These are phyloP conservation scores for Trametes sanguinea DNA, from an alignment of 768 basidiomycete genomes.

Conservation along the genomic window DNA sequence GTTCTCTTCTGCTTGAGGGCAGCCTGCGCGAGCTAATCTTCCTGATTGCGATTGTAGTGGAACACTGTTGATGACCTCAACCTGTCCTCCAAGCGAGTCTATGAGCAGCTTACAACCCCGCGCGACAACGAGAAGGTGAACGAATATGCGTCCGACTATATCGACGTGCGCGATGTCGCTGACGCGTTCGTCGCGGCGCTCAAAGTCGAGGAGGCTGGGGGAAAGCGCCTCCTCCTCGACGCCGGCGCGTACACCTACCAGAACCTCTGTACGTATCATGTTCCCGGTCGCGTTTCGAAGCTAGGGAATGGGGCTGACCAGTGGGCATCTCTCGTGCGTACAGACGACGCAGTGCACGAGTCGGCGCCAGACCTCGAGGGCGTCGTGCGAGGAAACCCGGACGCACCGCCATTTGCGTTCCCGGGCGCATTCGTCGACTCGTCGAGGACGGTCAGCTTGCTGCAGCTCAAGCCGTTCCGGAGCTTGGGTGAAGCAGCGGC, in stretches of 20 bases:
- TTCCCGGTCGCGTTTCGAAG: no score
- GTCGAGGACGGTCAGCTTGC: conserved; percentile 16
- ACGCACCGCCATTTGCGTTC: conserved; percentile 25
- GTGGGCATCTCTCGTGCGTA: no score
- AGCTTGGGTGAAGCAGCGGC: conserved; percentile 39
- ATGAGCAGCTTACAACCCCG: conserved; percentile 44
- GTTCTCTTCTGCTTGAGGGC: background rate
- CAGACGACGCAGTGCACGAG: no score
- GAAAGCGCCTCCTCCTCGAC: no score
- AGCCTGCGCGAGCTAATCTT: no score
- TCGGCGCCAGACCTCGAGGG: no score
- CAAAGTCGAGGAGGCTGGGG: no score
- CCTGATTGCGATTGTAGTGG: background rate
- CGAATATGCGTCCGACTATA: conserved; percentile 17
- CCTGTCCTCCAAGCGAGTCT: conserved; percentile 24
- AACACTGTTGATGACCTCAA: conserved; percentile 9
- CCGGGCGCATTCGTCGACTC: conserved; percentile 34
- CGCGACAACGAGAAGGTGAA: conserved; percentile 38
- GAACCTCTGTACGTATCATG: no score
- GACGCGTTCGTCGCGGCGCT: no score
- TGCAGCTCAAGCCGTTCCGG: conserved; percentile 17
- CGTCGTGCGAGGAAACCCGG: no score
- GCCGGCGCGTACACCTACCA: no score
- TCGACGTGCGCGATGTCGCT: conserved; percentile 34
- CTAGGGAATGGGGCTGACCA: no score